Evolutionary conservation across 2,329 filamentous ascomycete genomes (phyloP).

Genomic region (Epichloe hybrida): DNA sequence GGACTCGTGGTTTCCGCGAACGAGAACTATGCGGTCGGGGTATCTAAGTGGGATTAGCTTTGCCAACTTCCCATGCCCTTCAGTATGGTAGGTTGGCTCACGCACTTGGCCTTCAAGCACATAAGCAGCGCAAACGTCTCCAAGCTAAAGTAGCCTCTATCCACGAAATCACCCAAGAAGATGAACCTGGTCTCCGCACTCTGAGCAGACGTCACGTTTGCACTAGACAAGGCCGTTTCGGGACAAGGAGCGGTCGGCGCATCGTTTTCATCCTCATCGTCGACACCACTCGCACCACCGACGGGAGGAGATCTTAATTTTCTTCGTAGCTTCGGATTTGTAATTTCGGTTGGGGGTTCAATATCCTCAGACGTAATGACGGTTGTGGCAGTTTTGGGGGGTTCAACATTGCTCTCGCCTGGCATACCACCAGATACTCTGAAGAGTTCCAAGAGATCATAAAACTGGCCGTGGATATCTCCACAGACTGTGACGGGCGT

Average conservation of each 20-base stretch:
- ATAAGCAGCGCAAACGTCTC: constrained; percentile 96
- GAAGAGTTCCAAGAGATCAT: constrained; percentile 93
- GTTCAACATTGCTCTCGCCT: constrained; percentile 59
- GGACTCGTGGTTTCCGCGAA: constrained; percentile 95
- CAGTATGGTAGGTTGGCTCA: background rate
- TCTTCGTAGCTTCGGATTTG: constrained; percentile 72
- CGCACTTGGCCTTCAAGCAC: constrained; percentile 68
- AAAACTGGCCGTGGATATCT: constrained; percentile 98
- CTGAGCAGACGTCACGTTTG: constrained; percentile 25
- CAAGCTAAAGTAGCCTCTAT: constrained; percentile 92
- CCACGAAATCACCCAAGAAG: constrained; percentile 80
- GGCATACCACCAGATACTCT: constrained; percentile 95
- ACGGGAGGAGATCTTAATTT: constrained; percentile 49
- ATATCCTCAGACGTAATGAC: constrained; percentile 85
- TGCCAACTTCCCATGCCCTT: background rate
- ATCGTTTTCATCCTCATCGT: constrained; percentile 33
- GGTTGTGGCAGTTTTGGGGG: constrained; percentile 54
- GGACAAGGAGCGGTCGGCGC: constrained; percentile 13
- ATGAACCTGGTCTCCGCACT: constrained; percentile 44
- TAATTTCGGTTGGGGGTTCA: constrained; percentile 81
- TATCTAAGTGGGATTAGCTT: constrained; percentile 44
- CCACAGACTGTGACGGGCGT: constrained; percentile 95
- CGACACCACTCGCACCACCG: constrained; percentile 31
- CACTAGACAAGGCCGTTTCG: constrained; percentile 21
- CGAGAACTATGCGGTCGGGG: constrained; percentile 86